Base-by-base conservation (phyloP, 306 rosid species). In the Delonix regia region DNA sequence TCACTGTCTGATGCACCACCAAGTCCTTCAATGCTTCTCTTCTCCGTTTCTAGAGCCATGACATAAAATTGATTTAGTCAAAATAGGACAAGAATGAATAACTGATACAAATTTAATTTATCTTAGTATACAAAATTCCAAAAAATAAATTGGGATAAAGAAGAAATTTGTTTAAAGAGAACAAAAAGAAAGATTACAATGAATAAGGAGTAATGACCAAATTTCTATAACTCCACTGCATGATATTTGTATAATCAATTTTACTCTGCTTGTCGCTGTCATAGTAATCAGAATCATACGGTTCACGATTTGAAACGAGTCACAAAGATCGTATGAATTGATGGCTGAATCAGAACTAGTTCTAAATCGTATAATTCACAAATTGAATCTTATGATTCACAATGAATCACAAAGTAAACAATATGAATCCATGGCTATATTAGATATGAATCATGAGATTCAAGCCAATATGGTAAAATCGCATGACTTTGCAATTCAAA, bases 1-100 rank as follows among this genome's bases (percentile, higher is more conserved):
- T 89, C 53, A 93, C 98, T 3, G 81, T 84, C 88, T 93, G 94
- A 80, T 91, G 84, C 77, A 90, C 67, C 80, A 79, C 90, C 83
- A 93, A 80, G 83, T 75, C 87, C 79, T 49, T 83, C 5, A 18
- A 74, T 51, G 88, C 83, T 69, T 85, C 97, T 78, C 83, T 82
- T 82, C 81, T 90, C 49, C 98, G 98, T 85, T 95, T 95, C 97
- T 94, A 83, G 56, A 83, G 83, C 41, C 49, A 61, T 60, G 24
- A 33, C 59, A 71, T 74, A 60, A 42, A 42, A 79, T 53, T 67
- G 60, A 85, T 47, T 82, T 55, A 28, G 79, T 62, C 28, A 68
- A 71, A 70, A 44, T 59, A 73, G 49, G 57, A 24, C 36, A 57
- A 25, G 4, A 25, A 57, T 57, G 64, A 13, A 57, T 25, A 25